Evolutionary conservation across 1,139 yeast genomes (phyloP), one percentile per base, ranked within the genome.

Genomic region (Hyphopichia fennica): DNA sequence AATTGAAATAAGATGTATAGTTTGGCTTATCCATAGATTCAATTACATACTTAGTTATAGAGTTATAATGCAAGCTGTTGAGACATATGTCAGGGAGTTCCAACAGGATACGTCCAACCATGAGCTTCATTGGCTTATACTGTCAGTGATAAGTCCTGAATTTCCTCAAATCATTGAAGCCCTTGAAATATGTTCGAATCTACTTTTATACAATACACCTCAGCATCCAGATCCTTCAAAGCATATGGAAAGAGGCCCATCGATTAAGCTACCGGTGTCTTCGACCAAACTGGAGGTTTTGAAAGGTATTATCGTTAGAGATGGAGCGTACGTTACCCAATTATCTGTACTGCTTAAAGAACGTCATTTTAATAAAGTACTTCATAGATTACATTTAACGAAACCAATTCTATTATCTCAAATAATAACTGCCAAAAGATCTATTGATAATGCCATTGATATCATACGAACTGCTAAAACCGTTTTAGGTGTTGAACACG

Each of bases 121-220:
- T 13, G 77, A 73, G 49, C 61, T 72, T 25, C 75, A 71, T 43
- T 73, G 78, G 79, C 62, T 67, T 34, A 58, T 65, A 14, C 47
- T 56, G 28, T 46, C 49, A 27, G 51, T 69, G 25, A 60, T 71
- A 14, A 47, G 50, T 15, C 74, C 72, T 3, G 77, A 72, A 43
- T 58, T 72, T 25, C 68, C 71, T 15, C 75, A 67, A 42, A 56
- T 73, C 15, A 56, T 67, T 2, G 78, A 72, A 43, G 68, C 78
- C 0, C 61, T 73, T 8, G 60, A 63, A 34, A 65, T 67, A 18
- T 71, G 77, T 45, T 60, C 65, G 34, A 69, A 71, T 45, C 58
- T 73, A 37, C 54, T 73, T 10, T 44, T 65, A 14, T 66, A 62
- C 50, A 71, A 71, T 48, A 55, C 74, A 1, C 75, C 76, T 16